phyloP scores from a whole-genome alignment of 148 eudicot genomes.

The Cornus controversa region DNA sequence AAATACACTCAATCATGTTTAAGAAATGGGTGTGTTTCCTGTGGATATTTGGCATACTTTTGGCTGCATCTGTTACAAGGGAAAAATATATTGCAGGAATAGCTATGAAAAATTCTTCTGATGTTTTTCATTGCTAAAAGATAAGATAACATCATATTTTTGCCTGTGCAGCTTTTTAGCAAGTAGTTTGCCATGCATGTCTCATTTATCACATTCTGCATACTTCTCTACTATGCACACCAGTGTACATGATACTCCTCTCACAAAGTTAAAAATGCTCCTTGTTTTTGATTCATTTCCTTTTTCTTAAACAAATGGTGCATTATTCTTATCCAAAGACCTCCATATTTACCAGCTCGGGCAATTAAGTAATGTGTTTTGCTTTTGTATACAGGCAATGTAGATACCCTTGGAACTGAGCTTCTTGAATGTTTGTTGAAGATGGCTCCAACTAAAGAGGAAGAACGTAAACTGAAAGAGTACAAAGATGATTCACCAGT shows the following conservation, averaged over 20 bases:
- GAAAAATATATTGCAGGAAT: no score
- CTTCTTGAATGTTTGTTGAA: conserved; percentile 50
- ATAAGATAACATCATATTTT: no score
- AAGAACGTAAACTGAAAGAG: conserved; percentile 55
- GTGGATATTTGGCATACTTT: no score
- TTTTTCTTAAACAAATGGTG: background rate
- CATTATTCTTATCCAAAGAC: background rate
- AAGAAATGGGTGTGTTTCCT: no score
- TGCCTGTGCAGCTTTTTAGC: no score
- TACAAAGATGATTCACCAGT: conserved; percentile 56
- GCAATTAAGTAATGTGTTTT: background rate
- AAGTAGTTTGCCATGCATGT: no score
- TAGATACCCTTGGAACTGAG: conserved; percentile 50
- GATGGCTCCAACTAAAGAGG: conserved; percentile 68
- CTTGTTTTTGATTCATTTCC: no score
- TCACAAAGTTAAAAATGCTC: background rate
- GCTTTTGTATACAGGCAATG: conserved; percentile 33
- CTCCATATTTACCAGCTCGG: background rate
- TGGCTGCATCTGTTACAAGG: no score
- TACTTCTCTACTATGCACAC: background rate
- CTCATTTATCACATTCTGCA: background rate
- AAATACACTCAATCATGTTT: no score
- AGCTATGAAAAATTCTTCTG: no score
- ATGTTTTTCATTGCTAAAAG: no score
- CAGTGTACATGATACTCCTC: background rate